A percentile compares a stretch with the other conserved stretches of the same genome.
These are phyloP conservation scores for Picochlorum sp. DNA, from an alignment of 139 green algal genomes.

Conservation along the genomic window DNA sequence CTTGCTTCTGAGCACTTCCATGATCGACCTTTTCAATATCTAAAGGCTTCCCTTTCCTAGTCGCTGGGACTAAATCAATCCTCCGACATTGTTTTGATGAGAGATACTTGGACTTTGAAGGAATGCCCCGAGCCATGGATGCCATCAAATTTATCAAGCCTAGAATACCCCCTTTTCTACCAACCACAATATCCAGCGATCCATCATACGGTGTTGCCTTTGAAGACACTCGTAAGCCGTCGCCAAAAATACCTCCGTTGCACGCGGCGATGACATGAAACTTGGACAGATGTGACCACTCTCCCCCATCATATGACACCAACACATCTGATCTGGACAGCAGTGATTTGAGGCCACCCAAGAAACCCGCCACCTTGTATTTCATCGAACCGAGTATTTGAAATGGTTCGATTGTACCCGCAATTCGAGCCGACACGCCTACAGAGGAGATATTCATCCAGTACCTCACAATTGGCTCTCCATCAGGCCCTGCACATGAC, in stretches of 20 bases:
- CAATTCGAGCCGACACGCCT: background rate
- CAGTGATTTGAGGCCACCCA: background rate
- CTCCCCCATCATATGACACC: conserved; percentile 7
- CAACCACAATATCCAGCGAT: conserved; percentile 1
- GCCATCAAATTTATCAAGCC: background rate
- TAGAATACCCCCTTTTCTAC: background rate
- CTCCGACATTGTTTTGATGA: too few relatives aligned
- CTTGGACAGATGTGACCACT: conserved; percentile 1
- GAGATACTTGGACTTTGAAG: too few relatives aligned
- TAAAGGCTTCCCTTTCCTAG: too few relatives aligned
- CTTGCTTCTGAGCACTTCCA: too few relatives aligned
- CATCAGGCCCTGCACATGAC: conserved; percentile 1
- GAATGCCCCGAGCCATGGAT: too few relatives aligned
- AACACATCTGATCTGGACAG: background rate
- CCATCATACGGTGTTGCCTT: conserved; percentile 8
- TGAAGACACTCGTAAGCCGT: background rate
- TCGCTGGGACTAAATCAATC: too few relatives aligned
- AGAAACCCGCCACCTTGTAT: background rate
- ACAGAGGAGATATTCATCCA: conserved; percentile 7
- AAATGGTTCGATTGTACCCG: background rate
- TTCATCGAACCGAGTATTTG: background rate
- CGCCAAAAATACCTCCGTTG: conserved; percentile 10
- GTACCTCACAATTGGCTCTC: background rate
- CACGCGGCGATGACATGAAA: background rate
- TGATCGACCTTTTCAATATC: too few relatives aligned